Percentiles rank a stretch among this genome's conserved stretches.
These are phyloP conservation scores for Wickerhamomyces xylosicus DNA, from an alignment of 805 yeast genomes.

Conservation along the genomic window DNA sequence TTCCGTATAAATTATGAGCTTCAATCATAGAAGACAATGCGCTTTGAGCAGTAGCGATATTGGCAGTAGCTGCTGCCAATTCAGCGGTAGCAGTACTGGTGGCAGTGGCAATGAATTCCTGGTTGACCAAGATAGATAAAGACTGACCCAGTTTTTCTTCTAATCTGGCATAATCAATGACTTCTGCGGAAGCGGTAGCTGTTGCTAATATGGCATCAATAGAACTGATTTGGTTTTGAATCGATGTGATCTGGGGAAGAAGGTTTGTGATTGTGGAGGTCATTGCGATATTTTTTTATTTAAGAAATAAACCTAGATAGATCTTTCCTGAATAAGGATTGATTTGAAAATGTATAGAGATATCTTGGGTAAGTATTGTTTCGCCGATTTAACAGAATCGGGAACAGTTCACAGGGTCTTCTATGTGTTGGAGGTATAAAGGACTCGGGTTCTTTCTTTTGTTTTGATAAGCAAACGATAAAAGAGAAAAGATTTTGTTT, in stretches of 20 bases:
- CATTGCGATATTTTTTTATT: slow-evolving; percentile 1
- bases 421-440: too few species aligned
- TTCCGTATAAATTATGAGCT: slow-evolving; percentile 23
- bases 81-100: slow-evolving; percentile 1
- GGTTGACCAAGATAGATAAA: neutral
- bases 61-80: slow-evolving; percentile 7
- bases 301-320: too few species aligned
- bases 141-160: neutral
- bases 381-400: too few species aligned
- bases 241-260: neutral
- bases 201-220: neutral
- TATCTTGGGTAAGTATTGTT: too few species aligned
- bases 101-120: neutral
- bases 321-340: too few species aligned
- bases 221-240: neutral
- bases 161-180: neutral
- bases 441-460: too few species aligned
- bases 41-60: slow-evolving; percentile 6
- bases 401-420: too few species aligned
- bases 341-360: too few species aligned
- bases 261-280: slow-evolving; percentile 3
- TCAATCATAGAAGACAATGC: slow-evolving; percentile 4
- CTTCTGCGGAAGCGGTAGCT: neutral
- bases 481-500: too few species aligned
- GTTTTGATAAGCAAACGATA: too few species aligned